Base-by-base conservation (phyloP, 768 basidiomycete genomes). In the Crucibulum laeve region DNA sequence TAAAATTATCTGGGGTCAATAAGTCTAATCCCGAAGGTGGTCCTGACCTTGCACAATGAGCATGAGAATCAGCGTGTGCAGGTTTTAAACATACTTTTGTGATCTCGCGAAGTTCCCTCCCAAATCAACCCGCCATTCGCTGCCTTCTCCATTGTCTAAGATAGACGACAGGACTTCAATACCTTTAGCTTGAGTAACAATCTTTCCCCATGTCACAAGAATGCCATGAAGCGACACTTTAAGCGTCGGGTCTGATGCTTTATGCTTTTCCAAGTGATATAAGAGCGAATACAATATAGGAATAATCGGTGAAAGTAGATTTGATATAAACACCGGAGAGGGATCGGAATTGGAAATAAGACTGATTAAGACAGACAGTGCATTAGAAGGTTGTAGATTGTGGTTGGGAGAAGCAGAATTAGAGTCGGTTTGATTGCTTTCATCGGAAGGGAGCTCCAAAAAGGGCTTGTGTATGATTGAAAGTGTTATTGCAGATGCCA, bases 291-390 rank as follows among this genome's bases (percentile, higher is more conserved):
- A 91, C 5, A 95, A 60, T 1, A 76, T 61, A 0, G 83, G 64
- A 0, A 86, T 51, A 25, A 94, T 76, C 0, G 89, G 87, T 1
- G 84, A 81, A 6, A 92, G 57, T 5, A 91, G 53, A 15, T 67
- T 58, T 0, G 80, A 71, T 30, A 90, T 73, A 32, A 90, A 70
- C 2, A 64, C 59, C 0, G 90, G 86, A 3, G 87, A 84, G 4
- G 91, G 90, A 49, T 94, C 89, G 4, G 82, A 79, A 51, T 92
- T 87, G 4, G 81, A 73, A 2, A 89, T 62, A 21, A 94, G 64
- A 1, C 69, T 67, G 40, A 74, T 65, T 15, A 91, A 59, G 4
- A 62, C 70, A 4, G 66, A 63, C n/a, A 88, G 58, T 2, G 78
- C 70, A 11, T 59, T 59, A 15, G 62, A 58, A 4, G 79, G 65